Conservation (phyloP, 306 rosid species). For the Dryas alaskensis region DNA sequence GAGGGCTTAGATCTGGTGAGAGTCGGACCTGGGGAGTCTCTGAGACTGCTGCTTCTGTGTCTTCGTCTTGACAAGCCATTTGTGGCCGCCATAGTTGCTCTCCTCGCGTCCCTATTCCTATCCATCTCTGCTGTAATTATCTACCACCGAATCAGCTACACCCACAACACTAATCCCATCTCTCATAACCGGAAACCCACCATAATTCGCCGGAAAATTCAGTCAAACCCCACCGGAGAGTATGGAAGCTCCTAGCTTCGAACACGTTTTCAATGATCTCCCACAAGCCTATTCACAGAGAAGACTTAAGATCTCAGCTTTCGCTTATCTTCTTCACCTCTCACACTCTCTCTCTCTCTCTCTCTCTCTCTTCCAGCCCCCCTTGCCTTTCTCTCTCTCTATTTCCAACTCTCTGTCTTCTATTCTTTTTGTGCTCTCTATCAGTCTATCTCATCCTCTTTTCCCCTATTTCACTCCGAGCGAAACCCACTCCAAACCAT, state of each 20-base stretch:
- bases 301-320: constrained; percentile 37
- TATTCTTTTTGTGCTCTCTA: constrained; percentile 51
- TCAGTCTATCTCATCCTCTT: constrained; percentile 50
- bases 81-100: constrained; percentile 57
- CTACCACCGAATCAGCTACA: constrained; percentile 35
- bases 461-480: constrained; percentile 72
- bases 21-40: constrained; percentile 87
- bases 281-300: constrained; percentile 6
- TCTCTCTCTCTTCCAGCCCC: constrained; percentile 1
- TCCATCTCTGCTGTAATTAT: constrained; percentile 54
- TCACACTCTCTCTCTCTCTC: neutral
- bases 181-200: constrained; percentile 33
- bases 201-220: constrained; percentile 35
- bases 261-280: constrained; percentile 14
- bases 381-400: constrained; percentile 26
- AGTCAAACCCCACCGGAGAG: constrained; percentile 7
- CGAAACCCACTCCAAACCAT: constrained; percentile 64
- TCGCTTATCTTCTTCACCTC: constrained; percentile 33
- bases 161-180: constrained; percentile 35
- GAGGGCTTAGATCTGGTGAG: constrained; percentile 55
- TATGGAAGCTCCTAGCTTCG: constrained; percentile 7
- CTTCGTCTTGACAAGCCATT: constrained; percentile 80
- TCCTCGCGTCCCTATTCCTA: constrained; percentile 77
- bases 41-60: constrained; percentile 64
- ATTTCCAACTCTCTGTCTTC: constrained; percentile 32